phyloP scores from a whole-genome alignment of 2,329 filamentous ascomycete species.

The Leptographium flavum region DNA sequence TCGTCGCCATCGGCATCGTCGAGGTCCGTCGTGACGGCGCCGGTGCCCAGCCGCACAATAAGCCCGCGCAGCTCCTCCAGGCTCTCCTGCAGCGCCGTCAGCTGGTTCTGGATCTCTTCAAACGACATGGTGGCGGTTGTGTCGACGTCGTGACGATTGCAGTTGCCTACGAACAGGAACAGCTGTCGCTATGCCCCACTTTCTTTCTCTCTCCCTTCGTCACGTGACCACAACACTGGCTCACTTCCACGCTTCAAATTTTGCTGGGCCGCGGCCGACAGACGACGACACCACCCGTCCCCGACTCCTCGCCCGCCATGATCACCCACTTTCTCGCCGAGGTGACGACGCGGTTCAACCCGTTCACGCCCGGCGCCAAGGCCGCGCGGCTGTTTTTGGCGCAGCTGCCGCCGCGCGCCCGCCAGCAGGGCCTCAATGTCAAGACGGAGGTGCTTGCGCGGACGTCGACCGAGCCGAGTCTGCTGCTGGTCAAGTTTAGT shows the following conservation, averaged over 20 bases:
- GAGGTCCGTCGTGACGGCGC: conserved; percentile 27
- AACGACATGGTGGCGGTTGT: conserved; percentile 22
- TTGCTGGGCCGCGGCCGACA: background rate
- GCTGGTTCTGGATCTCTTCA: conserved; percentile 46
- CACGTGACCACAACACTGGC: background rate
- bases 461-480: conserved; percentile 51
- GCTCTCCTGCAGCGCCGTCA: conserved; percentile 45
- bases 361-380: conserved; percentile 67
- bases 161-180: background rate
- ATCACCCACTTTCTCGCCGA: conserved; percentile 78
- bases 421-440: conserved; percentile 59
- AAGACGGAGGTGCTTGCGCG: conserved; percentile 63
- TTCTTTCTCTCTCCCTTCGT: background rate
- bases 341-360: conserved; percentile 79
- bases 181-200: background rate
- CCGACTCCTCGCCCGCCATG: conserved; percentile 32
- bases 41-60: conserved; percentile 40
- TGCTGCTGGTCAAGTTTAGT: conserved; percentile 78
- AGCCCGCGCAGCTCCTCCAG: conserved; percentile 42
- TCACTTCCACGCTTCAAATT: background rate
- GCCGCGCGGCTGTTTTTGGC: conserved; percentile 81
- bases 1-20: conserved; percentile 22
- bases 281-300: background rate
- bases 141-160: background rate
- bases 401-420: conserved; percentile 66